phyloP scores from a whole-genome alignment of 2,329 filamentous ascomycete genomes.

The Ophiognomonia clavigignenti-juglandacearum region DNA sequence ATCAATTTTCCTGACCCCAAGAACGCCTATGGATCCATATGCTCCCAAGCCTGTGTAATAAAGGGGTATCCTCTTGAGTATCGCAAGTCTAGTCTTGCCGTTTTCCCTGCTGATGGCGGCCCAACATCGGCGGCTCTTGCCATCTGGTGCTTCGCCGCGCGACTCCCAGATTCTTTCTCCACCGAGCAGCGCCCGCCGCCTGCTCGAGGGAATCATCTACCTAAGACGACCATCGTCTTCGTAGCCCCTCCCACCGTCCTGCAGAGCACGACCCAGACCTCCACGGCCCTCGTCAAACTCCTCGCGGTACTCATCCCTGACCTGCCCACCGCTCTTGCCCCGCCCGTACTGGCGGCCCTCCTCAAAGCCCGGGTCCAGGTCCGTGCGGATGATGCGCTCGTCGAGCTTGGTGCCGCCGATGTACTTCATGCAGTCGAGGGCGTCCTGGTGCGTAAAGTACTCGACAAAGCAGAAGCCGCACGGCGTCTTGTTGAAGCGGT shows the following conservation, averaged over 20 bases:
- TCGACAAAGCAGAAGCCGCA: conserved; percentile 99
- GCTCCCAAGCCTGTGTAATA: neutral
- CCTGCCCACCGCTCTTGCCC: conserved; percentile 93
- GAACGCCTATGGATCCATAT: neutral
- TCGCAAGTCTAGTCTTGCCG: neutral
- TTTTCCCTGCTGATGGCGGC: neutral
- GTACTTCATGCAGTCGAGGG: conserved; percentile 97
- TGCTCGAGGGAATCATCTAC: neutral
- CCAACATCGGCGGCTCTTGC: too few relatives aligned
- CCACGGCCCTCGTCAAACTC: conserved; percentile 95
- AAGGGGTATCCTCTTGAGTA: neutral
- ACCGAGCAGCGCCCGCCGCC: neutral
- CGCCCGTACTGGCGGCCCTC: conserved; percentile 95
- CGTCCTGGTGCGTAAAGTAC: conserved; percentile 97
- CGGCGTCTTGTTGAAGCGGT: conserved; percentile 94
- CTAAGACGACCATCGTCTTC: conserved; percentile 15
- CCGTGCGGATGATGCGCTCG: conserved; percentile 91
- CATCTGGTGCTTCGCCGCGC: too few relatives aligned
- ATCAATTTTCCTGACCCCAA: neutral
- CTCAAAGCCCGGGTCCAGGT: conserved; percentile 91
- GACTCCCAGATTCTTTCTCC: too few relatives aligned
- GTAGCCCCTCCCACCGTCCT: conserved; percentile 41
- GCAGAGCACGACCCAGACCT: conserved; percentile 76
- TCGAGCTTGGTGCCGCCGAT: conserved; percentile 97
- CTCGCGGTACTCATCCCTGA: conserved; percentile 94